Evolutionary conservation across 2,329 filamentous ascomycete species (phyloP).

Genomic region (Dactylellina haptotyla): DNA sequence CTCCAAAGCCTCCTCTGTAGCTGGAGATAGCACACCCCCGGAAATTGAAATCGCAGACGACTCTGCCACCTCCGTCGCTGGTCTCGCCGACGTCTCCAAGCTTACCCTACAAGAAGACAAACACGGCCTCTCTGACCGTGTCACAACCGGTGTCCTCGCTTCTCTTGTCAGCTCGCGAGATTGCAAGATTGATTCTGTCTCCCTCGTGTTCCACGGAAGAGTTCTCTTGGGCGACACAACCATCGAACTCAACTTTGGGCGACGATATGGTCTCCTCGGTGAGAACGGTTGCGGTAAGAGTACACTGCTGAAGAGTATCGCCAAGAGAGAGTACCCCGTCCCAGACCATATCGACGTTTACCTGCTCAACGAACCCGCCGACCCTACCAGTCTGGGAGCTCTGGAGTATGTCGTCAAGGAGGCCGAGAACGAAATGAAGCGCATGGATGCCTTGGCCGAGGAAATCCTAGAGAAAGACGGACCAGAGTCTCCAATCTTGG

Average conservation of each 20-base stretch:
- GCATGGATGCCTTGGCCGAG: constrained; percentile 88
- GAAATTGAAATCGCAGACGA: constrained; percentile 72
- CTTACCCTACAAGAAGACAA: constrained; percentile 94
- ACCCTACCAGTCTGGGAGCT: constrained; percentile 85
- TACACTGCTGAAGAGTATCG: constrained; percentile 95
- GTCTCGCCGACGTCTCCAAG: constrained; percentile 83
- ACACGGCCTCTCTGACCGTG: constrained; percentile 93
- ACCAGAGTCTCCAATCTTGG: constrained; percentile 86
- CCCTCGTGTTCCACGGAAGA: constrained; percentile 95
- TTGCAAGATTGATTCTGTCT: constrained; percentile 94
- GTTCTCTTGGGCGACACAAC: constrained; percentile 94
- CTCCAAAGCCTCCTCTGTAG: constrained; percentile 73
- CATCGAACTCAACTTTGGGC: constrained; percentile 90
- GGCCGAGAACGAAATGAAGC: constrained; percentile 90
- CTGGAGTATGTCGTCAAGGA: constrained; percentile 97
- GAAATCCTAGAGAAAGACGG: constrained; percentile 90
- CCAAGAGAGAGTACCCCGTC: constrained; percentile 91
- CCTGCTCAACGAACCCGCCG: constrained; percentile 95
- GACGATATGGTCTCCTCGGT: constrained; percentile 91
- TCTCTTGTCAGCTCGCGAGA: constrained; percentile 87
- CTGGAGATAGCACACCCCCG: constrained; percentile 73
- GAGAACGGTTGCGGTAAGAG: constrained; percentile 99
- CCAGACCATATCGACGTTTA: constrained; percentile 98
- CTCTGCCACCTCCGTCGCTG: constrained; percentile 73
- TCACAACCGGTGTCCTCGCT: constrained; percentile 94